Conservation (phyloP, 495 filamentous ascomycete genomes). For the Penicillium crystallinum region DNA sequence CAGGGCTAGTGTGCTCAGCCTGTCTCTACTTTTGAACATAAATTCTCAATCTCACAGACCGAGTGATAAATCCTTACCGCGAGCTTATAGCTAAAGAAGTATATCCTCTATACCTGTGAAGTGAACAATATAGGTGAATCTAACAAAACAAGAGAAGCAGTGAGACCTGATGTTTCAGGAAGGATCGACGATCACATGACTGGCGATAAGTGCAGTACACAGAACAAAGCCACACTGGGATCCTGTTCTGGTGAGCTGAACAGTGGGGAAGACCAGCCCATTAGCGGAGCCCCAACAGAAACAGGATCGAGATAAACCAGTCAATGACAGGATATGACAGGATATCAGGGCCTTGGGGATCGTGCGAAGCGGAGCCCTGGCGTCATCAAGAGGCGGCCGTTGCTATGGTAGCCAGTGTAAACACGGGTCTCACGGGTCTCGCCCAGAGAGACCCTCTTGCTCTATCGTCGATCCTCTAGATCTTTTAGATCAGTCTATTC, state of each 20-base stretch:
- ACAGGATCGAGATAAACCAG: slow-evolving; percentile 18
- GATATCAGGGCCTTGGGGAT: slow-evolving; percentile 6
- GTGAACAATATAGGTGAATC: too few species aligned
- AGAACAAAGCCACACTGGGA: not conserved
- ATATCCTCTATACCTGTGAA: too few species aligned
- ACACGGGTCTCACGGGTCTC: slow-evolving; percentile 26
- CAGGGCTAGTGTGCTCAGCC: not conserved
- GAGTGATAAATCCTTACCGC: too few species aligned
- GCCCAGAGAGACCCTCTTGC: slow-evolving; percentile 19
- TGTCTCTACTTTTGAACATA: too few species aligned
- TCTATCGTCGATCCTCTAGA: slow-evolving; percentile 19
- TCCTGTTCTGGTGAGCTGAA: slow-evolving; percentile 24
- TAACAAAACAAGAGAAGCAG: too few species aligned
- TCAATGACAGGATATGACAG: slow-evolving; percentile 12
- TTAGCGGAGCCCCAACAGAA: slow-evolving; percentile 14
- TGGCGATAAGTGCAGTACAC: not conserved
- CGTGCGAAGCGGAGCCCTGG: slow-evolving; percentile 18
- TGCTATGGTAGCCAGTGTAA: slow-evolving; percentile 46
- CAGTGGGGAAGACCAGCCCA: slow-evolving; percentile 21
- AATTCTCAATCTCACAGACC: too few species aligned
- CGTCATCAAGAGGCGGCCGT: slow-evolving; percentile 32
- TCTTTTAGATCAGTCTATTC: slow-evolving; percentile 17
- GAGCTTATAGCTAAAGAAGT: not conserved
- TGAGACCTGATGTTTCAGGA: not conserved
- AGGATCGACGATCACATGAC: slow-evolving; percentile 15